Evolutionary conservation across 345 rosid species (phyloP), one percentile per base, ranked within the genome.

Genomic region (Carallia brachiata): DNA sequence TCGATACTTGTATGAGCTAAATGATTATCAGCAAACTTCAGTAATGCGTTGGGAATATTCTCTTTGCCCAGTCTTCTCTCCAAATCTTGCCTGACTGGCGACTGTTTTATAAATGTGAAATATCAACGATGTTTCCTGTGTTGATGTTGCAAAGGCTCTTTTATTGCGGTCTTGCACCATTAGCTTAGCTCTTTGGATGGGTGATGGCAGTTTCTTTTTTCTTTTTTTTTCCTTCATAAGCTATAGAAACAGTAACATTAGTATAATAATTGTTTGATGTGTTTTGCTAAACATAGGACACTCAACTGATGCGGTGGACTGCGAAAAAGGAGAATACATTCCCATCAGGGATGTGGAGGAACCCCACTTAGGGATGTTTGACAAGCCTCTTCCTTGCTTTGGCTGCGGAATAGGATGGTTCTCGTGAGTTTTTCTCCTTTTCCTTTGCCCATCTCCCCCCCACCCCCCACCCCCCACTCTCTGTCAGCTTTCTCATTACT

Each of bases 401-500:
- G 96, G 99, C 67, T 95, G 88, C 75, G 97, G 99, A 84, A 85
- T 91, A 40, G 97, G 99, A 76, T 95, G 99, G 99, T 87, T 87
- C 71, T 91, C 80, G 96, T 95, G 76, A 80, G 97, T 85, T 50
- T 63, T 54, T 17, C 17, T 36, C 15, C 44, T 47, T 58, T 44
- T 69, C 55, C 55, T 28, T 52, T 67, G 36, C 56, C 59, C 52
- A 12, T 6, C 50, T 6, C 61, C 28, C 23, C 23, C 23, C 23
- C 23, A 23, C 23, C 23, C 23, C 23, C 23, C 23, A 23, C 23
- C 23, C 23, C 23, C 23, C 23, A 23, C 9, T 62, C 73, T 18
- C 54, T 27, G 27, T 54, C 60, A 55, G 10, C 32, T 12, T 8
- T 13, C 1, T 5, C 30, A 3, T 55, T 55, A 23, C 60, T 28